Conservation (phyloP, 768 basidiomycete genomes). For the Crassisporium funariophilum region DNA sequence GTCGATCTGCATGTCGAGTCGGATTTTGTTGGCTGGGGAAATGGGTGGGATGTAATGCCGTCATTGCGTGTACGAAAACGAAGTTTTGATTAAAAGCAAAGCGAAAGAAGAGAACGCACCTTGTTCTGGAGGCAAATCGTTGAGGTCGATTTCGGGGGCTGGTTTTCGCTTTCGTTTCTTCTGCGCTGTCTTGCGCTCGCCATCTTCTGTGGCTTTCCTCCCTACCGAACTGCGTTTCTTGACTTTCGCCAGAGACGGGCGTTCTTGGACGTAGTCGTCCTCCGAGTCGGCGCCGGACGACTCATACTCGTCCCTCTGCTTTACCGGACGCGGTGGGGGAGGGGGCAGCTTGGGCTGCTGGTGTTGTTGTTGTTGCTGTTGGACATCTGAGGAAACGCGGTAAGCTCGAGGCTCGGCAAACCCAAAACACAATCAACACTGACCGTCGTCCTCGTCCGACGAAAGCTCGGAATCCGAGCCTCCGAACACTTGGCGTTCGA, state of each 20-base stretch:
- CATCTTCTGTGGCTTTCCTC: slow-evolving; percentile 29
- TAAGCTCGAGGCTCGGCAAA: too few relatives aligned
- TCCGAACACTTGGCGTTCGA: slow-evolving; percentile 78
- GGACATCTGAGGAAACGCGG: slow-evolving; percentile 35
- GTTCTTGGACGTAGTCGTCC: slow-evolving; percentile 51
- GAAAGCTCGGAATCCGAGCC: slow-evolving; percentile 86
- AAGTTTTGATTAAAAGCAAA: not conserved
- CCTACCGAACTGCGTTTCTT: slow-evolving; percentile 34
- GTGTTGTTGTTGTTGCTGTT: slow-evolving; percentile 43
- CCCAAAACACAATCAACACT: too few relatives aligned
- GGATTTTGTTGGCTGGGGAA: slow-evolving; percentile 67
- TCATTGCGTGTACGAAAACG: slow-evolving; percentile 5
- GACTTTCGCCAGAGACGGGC: slow-evolving; percentile 28
- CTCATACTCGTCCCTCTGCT: slow-evolving; percentile 49
- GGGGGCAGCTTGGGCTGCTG: slow-evolving; percentile 24
- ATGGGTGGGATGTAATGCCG: not conserved
- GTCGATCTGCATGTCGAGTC: slow-evolving; percentile 83
- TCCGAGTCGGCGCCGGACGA: slow-evolving; percentile 50
- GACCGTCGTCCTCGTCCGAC: slow-evolving; percentile 69
- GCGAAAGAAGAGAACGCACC: slow-evolving; percentile 44
- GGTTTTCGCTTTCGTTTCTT: slow-evolving; percentile 60
- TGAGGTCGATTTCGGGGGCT: slow-evolving; percentile 67
- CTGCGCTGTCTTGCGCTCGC: slow-evolving; percentile 32
- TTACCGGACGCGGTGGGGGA: slow-evolving; percentile 32
- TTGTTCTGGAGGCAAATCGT: slow-evolving; percentile 74